Evolutionary conservation across 176 grass and related monocot genomes (phyloP).

Genomic region (Paspalum notatum): DNA sequence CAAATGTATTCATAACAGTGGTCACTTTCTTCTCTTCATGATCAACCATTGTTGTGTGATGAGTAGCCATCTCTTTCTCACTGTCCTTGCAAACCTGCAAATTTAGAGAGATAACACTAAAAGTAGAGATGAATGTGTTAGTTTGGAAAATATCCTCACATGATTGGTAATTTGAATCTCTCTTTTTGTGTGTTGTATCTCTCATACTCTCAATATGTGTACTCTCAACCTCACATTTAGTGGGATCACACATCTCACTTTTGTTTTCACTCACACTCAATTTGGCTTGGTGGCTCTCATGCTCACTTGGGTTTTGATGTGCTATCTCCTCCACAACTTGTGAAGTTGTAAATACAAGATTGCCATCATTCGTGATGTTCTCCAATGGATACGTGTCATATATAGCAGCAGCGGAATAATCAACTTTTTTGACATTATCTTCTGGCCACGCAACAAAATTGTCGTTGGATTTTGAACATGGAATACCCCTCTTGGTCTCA

Average conservation of each 20-base stretch:
- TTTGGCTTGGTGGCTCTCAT: neutral
- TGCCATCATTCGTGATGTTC: neutral
- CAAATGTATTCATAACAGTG: too few species aligned
- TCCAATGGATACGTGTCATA: neutral
- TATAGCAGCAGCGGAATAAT: too few species aligned
- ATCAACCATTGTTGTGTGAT: neutral
- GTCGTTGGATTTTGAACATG: too few species aligned
- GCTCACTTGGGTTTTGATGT: neutral
- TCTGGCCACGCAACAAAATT: too few species aligned
- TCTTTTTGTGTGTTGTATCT: neutral
- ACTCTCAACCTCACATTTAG: neutral
- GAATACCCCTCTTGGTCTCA: too few species aligned
- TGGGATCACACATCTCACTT: neutral
- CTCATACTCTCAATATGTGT: neutral
- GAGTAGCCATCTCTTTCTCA: neutral
- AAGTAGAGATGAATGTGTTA: neutral
- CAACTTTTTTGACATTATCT: neutral
- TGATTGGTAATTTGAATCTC: neutral
- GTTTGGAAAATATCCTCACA: neutral
- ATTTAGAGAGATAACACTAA: neutral
- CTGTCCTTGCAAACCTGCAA: neutral
- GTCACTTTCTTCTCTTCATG: too few species aligned
- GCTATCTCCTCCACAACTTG: neutral
- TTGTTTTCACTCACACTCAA: neutral
- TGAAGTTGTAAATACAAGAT: neutral